Conservation (phyloP, 2,329 filamentous ascomycete species). For the Helotiales sp. region DNA sequence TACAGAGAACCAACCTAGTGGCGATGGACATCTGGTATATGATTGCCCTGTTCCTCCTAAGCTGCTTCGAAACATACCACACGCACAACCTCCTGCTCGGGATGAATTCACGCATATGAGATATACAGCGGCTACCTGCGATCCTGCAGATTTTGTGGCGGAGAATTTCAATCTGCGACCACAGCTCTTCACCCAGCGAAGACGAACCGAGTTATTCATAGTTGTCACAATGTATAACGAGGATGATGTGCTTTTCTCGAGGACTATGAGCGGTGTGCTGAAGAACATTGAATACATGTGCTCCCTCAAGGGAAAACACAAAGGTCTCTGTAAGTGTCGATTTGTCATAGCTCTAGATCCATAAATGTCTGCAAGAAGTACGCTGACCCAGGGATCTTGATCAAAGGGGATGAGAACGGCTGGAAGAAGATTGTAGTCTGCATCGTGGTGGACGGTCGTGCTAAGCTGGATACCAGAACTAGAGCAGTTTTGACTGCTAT, state of each 20-base stretch:
- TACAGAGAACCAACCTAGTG: neutral
- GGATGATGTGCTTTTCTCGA: slow-evolving; percentile 67
- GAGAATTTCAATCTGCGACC: slow-evolving; percentile 69
- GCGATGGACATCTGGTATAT: slow-evolving; percentile 17
- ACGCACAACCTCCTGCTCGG: slow-evolving; percentile 3
- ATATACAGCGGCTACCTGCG: slow-evolving; percentile 71
- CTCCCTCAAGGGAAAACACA: slow-evolving; percentile 60
- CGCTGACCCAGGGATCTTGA: no score
- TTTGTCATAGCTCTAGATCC: no score
- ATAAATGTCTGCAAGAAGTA: no score
- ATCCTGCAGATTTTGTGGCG: slow-evolving; percentile 64
- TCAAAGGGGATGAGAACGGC: slow-evolving; percentile 69
- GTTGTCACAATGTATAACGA: slow-evolving; percentile 76
- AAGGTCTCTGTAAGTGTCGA: no score
- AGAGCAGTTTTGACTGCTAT: slow-evolving; percentile 63
- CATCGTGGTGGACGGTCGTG: slow-evolving; percentile 68
- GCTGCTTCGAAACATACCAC: slow-evolving; percentile 13
- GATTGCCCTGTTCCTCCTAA: slow-evolving; percentile 27
- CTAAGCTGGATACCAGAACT: slow-evolving; percentile 66
- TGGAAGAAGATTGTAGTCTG: slow-evolving; percentile 77
- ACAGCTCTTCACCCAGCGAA: slow-evolving; percentile 66
- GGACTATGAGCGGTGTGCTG: slow-evolving; percentile 68
- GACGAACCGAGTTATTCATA: slow-evolving; percentile 71
- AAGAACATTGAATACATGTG: slow-evolving; percentile 74
- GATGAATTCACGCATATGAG: slow-evolving; percentile 62